Evolutionary conservation across 2,329 filamentous ascomycete genomes (phyloP), one percentile per base, ranked within the genome.

Genomic region (Torrubiella hemipterigena): DNA sequence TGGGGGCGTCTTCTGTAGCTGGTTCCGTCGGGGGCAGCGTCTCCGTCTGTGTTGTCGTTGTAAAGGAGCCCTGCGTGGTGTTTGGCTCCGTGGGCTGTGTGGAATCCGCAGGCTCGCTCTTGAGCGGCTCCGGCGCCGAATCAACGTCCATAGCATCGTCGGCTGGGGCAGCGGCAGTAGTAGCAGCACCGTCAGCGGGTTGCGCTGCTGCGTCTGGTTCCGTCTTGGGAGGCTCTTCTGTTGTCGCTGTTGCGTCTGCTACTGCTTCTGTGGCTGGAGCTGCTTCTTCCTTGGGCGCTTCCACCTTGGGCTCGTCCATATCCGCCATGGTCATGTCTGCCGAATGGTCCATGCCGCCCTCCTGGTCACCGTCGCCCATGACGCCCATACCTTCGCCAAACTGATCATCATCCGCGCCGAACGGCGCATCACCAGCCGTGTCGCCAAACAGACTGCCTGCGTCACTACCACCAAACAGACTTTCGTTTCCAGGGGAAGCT

Each of bases 401-500:
- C 41, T 87, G 82, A 43, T 93, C 85, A 24, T 93, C 85, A 26
- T 93, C 85, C 10, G 81, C 77, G 1, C 72, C 81, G 50, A 85
- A 93, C 5, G 73, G 77, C 16, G 69, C 49, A 54, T 55, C 49
- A 55, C 77, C 51, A 11, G 61, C 56, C 8, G 61, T 79, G 42
- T 93, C 86, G 3, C 89, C 91, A 50, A 96, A 98, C 2, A 98
- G 64, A 3, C 86, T 93, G 28, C 86, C 85, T 0, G 71, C 75
- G 14, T 77, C 74, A 42, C 84, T 85, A 1, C 81, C 81, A 9
- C 75, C 81, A 47, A 95, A 95, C 0, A 95, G 63, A 29, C 84
- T 93, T 42, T 75, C 70, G 38, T 89, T 81, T 9, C 77, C 73
- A 1, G 79, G 84, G 22, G 77, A 74, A 64, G 44, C 76, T 63